These are phyloP conservation scores for Metschnikowia bowlesiae DNA, from an alignment of 805 yeast species.

Conservation along the genomic window DNA sequence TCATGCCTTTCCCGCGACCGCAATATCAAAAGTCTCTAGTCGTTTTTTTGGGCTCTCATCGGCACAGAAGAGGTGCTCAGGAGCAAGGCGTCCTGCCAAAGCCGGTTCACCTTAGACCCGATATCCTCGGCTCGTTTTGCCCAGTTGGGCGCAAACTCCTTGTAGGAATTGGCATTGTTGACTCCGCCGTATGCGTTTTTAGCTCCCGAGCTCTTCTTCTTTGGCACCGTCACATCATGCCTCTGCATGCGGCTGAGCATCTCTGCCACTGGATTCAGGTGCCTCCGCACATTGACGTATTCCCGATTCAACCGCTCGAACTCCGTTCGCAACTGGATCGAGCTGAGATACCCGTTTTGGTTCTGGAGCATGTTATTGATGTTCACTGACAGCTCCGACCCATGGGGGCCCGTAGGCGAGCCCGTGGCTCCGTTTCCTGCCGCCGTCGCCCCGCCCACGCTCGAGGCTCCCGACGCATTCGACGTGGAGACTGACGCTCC, in stretches of 20 bases:
- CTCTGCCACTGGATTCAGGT: constrained; percentile 65
- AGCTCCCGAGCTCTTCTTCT: constrained; percentile 13
- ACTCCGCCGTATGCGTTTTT: constrained; percentile 7
- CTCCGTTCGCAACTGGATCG: constrained; percentile 65
- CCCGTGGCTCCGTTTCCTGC: neutral
- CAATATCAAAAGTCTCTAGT: neutral
- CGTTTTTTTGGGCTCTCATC: constrained; percentile 7
- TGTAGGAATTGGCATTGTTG: constrained; percentile 27
- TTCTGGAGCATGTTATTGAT: constrained; percentile 13
- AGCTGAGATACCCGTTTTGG: constrained; percentile 36
- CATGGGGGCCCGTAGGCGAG: neutral
- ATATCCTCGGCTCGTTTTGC: constrained; percentile 31
- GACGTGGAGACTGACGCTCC: neutral
- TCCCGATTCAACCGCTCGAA: constrained; percentile 76
- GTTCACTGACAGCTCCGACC: neutral
- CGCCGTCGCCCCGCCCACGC: neutral
- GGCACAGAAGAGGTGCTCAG: constrained; percentile 12
- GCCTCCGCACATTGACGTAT: constrained; percentile 62
- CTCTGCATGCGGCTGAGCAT: constrained; percentile 50
- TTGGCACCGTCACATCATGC: constrained; percentile 20
- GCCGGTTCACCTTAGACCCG: constrained; percentile 20
- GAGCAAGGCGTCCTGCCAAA: constrained; percentile 41
- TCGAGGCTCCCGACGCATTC: neutral
- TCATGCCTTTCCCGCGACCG: too few species aligned
- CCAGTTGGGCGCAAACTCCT: constrained; percentile 30